phyloP scores from a whole-genome alignment of 2,329 filamentous ascomycete species.

The Zarea fungicola region DNA sequence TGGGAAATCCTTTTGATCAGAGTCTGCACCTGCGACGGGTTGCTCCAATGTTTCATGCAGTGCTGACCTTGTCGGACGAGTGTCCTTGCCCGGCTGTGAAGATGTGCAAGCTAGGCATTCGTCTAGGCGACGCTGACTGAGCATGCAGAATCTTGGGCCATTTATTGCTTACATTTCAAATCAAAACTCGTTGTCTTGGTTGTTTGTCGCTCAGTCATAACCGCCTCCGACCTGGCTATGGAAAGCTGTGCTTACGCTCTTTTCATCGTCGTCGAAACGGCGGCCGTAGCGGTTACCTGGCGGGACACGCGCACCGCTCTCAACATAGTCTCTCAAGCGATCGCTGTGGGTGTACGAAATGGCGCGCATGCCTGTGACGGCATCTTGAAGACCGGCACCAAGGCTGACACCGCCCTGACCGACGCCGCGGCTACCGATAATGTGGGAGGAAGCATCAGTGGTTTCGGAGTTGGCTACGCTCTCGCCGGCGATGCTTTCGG shows the following conservation, averaged over 20 bases:
- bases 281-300: constrained; percentile 64
- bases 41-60: neutral
- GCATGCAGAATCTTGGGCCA: neutral
- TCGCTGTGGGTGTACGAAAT: constrained; percentile 60
- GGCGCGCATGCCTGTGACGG: constrained; percentile 59
- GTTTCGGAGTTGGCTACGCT: constrained; percentile 88
- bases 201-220: constrained; percentile 41
- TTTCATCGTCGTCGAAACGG: constrained; percentile 83
- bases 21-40: neutral
- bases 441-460: constrained; percentile 75
- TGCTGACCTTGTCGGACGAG: constrained; percentile 1
- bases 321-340: constrained; percentile 89
- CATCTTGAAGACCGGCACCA: constrained; percentile 69
- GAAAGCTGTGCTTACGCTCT: constrained; percentile 94
- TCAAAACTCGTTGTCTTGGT: neutral
- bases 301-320: constrained; percentile 69
- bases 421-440: constrained; percentile 68
- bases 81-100: neutral
- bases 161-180: neutral
- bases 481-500: constrained; percentile 82
- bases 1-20: neutral
- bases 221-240: constrained; percentile 81
- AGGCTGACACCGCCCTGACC: constrained; percentile 86
- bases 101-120: neutral
- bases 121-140: neutral